Percentiles rank a stretch among this genome's conserved stretches.
Evolutionary conservation across 257 asterid species (phyloP).

Genomic region (Gynochthodes officinalis): DNA sequence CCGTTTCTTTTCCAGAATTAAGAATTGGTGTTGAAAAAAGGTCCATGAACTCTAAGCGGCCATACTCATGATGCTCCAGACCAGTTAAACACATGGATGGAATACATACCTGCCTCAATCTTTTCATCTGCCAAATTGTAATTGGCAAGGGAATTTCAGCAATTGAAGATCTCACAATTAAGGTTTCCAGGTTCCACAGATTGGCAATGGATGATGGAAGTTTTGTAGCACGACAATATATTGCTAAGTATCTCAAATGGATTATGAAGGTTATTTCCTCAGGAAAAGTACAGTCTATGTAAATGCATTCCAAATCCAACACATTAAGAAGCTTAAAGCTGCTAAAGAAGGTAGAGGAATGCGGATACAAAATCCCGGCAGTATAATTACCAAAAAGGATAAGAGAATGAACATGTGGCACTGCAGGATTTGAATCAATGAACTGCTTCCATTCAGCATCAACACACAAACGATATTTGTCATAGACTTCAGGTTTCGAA

Average conservation of each 20-base stretch:
- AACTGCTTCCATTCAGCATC: neutral
- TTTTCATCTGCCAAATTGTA: neutral
- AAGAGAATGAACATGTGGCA: neutral
- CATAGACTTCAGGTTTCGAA: neutral
- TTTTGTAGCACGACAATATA: neutral
- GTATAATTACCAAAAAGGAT: neutral
- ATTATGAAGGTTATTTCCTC: neutral
- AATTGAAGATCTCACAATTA: neutral
- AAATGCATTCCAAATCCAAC: constrained; percentile 8
- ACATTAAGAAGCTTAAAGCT: constrained; percentile 15
- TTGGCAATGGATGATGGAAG: neutral
- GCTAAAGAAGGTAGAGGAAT: neutral
- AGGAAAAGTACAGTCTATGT: neutral
- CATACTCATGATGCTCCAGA: neutral
- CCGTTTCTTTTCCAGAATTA: neutral
- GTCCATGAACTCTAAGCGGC: neutral
- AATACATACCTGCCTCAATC: constrained; percentile 4
- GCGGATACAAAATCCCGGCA: neutral
- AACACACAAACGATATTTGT: neutral
- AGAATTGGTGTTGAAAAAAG: neutral
- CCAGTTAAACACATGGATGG: neutral
- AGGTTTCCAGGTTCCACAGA: constrained; percentile 5
- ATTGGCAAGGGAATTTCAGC: constrained; percentile 8
- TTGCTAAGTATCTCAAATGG: constrained; percentile 4
- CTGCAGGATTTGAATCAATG: neutral